These are phyloP conservation scores for Sporothrix phasma DNA, from an alignment of 2,329 filamentous ascomycete genomes.

Conservation along the genomic window DNA sequence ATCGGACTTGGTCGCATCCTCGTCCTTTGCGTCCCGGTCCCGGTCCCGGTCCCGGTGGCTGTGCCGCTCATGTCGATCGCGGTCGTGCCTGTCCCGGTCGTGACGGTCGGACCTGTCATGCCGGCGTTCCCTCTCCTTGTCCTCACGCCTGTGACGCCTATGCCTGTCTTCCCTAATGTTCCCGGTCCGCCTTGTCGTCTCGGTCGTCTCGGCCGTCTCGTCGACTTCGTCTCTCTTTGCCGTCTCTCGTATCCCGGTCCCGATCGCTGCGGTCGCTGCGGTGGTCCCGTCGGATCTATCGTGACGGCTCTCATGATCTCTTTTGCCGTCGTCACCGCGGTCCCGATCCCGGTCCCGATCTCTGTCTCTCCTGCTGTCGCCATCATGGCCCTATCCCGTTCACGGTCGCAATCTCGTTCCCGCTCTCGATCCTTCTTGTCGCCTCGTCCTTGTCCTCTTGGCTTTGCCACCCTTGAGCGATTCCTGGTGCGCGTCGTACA, in stretches of 20 bases:
- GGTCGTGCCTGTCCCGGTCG: neutral
- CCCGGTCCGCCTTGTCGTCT: neutral
- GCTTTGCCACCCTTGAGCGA: constrained; percentile 23
- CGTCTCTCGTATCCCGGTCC: neutral
- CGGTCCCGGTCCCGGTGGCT: neutral
- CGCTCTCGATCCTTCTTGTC: neutral
- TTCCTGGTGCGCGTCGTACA: constrained; percentile 49
- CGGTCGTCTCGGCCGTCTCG: neutral
- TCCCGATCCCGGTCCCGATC: neutral
- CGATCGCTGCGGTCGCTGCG: neutral
- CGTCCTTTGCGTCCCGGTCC: constrained; percentile 22
- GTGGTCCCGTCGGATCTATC: neutral
- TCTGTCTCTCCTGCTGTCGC: neutral
- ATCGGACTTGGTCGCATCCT: constrained; percentile 15
- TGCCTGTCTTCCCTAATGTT: neutral
- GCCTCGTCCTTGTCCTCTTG: constrained; percentile 9
- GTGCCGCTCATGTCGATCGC: neutral
- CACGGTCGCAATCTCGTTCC: neutral
- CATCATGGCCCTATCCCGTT: neutral
- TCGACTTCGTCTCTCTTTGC: neutral
- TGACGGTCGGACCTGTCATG: neutral
- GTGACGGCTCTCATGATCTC: neutral
- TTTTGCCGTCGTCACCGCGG: neutral
- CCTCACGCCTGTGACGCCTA: neutral
- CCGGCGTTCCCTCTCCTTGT: neutral